These are phyloP conservation scores for Clausena lansium DNA, from an alignment of 345 rosid genomes.

Conservation along the genomic window DNA sequence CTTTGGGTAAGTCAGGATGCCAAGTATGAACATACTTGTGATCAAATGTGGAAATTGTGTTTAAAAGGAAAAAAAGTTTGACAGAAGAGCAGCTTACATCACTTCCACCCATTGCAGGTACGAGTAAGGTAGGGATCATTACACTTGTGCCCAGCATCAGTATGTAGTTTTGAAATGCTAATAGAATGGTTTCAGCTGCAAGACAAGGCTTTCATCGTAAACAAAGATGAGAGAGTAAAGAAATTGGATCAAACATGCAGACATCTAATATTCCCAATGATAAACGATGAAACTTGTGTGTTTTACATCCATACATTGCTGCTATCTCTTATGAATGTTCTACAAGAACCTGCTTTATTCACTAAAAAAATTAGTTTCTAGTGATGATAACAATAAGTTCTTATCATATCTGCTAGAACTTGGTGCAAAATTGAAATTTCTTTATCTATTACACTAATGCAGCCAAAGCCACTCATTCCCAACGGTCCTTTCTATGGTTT, in stretches of 20 bases:
- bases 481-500: background rate
- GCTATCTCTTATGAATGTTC: background rate
- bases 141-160: constrained; percentile 90
- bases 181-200: constrained; percentile 74
- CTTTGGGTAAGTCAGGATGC: background rate
- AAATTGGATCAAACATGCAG: background rate
- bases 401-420: background rate
- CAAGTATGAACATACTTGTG: background rate
- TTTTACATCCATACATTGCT: background rate
- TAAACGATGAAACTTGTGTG: background rate
- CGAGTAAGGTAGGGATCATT: constrained; percentile 72
- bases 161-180: constrained; percentile 96
- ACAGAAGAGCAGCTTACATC: constrained; percentile 47
- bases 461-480: background rate
- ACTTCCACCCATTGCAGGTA: constrained; percentile 89
- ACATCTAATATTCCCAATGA: background rate
- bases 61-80: background rate
- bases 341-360: background rate
- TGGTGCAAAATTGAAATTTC: background rate
- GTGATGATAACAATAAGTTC: background rate
- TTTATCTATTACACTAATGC: background rate
- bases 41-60: constrained; percentile 1
- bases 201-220: constrained; percentile 11
- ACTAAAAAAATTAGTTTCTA: background rate
- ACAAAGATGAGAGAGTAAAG: background rate